Evolutionary conservation across 345 rosid genomes (phyloP).

Genomic region (Aethionema arabicum): DNA sequence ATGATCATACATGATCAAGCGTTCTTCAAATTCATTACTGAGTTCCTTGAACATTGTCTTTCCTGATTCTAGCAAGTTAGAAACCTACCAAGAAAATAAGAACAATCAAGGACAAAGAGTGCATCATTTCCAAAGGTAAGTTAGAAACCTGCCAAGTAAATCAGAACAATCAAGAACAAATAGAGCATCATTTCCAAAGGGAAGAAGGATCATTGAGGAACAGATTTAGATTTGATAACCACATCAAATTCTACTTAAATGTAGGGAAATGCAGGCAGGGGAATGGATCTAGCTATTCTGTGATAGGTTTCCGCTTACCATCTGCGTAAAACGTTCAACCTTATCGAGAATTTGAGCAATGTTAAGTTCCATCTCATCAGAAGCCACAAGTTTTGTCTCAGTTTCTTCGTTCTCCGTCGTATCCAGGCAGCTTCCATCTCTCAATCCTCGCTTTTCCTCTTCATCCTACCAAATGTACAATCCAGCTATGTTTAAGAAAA

Average conservation of each 20-base stretch:
- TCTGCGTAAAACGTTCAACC: constrained; percentile 76
- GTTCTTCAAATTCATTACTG: constrained; percentile 73
- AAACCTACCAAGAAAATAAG: constrained; percentile 46
- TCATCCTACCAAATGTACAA: constrained; percentile 42
- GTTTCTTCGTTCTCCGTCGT: constrained; percentile 52
- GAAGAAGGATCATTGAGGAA: not conserved
- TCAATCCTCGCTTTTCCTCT: constrained; percentile 42
- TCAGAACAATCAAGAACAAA: not conserved
- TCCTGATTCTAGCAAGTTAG: constrained; percentile 74
- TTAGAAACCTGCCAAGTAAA: constrained; percentile 58
- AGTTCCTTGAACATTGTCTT: constrained; percentile 77
- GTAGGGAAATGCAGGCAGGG: not conserved
- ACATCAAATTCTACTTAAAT: not conserved
- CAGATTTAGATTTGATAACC: not conserved
- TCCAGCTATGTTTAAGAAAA: not conserved
- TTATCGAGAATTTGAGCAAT: constrained; percentile 62
- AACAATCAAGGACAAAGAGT: not conserved
- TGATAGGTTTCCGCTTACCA: constrained; percentile 42
- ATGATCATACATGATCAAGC: constrained; percentile 56
- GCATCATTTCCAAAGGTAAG: constrained; percentile 36
- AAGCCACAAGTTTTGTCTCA: constrained; percentile 50
- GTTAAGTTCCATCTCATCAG: constrained; percentile 77
- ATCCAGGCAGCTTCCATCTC: constrained; percentile 39
- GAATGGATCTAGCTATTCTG: not conserved
- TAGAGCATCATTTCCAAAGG: not conserved